Conservation (phyloP, 768 basidiomycete species). For the Pulveroboletus sp. region DNA sequence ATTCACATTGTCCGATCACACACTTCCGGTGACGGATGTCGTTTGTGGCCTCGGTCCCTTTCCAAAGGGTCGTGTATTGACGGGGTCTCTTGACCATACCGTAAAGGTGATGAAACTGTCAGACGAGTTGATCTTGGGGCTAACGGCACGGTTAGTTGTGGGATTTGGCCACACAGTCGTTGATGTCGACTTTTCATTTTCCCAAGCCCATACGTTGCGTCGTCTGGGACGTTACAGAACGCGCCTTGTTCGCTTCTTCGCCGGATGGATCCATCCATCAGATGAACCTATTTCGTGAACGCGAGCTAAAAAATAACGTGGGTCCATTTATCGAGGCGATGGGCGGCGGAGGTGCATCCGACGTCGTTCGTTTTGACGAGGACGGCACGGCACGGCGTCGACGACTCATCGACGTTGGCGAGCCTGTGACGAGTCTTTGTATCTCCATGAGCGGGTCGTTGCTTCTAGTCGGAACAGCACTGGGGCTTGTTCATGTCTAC, state of each 20-base stretch:
- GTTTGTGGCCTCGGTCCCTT: constrained; percentile 77
- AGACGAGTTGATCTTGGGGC: constrained; percentile 9
- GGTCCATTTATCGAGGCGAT: constrained; percentile 60
- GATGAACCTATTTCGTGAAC: constrained; percentile 72
- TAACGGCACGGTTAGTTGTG: constrained; percentile 55
- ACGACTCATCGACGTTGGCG: constrained; percentile 66
- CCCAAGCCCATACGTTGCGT: constrained; percentile 70
- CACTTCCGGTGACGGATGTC: constrained; percentile 83
- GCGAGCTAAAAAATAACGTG: constrained; percentile 48
- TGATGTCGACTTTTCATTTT: constrained; percentile 87
- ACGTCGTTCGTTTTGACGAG: constrained; percentile 67
- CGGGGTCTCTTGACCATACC: constrained; percentile 84
- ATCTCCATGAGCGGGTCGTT: constrained; percentile 78
- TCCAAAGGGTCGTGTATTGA: constrained; percentile 73
- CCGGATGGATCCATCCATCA: constrained; percentile 73
- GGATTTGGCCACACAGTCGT: constrained; percentile 70
- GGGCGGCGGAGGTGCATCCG: constrained; percentile 69
- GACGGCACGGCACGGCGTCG: constrained; percentile 45
- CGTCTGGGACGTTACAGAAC: constrained; percentile 81
- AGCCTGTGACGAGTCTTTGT: constrained; percentile 67
- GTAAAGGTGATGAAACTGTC: constrained; percentile 64
- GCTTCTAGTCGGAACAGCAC: constrained; percentile 77
- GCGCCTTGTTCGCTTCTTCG: constrained; percentile 86
- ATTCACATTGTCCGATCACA: constrained; percentile 86
- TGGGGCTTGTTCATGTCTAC: constrained; percentile 75